A percentile compares a stretch with the other conserved stretches of the same genome.
phyloP scores from a whole-genome alignment of 2,329 filamentous ascomycete species.

The Ampelomyces quisqualis region DNA sequence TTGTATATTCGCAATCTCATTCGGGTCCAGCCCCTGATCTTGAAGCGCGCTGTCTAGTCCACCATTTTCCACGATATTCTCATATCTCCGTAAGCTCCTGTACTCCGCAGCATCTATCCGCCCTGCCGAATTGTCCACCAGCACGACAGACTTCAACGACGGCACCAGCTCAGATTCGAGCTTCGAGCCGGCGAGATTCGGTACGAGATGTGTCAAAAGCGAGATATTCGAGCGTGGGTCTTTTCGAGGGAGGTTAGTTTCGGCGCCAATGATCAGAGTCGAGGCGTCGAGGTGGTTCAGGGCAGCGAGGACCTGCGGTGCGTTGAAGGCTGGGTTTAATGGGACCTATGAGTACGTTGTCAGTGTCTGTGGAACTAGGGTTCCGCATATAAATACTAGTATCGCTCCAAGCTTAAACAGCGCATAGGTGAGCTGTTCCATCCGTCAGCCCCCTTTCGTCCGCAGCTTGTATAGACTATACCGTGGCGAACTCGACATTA shows the following conservation, averaged over 20 bases:
- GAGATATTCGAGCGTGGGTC: constrained; percentile 60
- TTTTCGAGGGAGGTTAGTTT: constrained; percentile 76
- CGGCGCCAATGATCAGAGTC: constrained; percentile 79
- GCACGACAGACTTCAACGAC: constrained; percentile 67
- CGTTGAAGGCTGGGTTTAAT: constrained; percentile 86
- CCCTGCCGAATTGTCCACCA: constrained; percentile 74
- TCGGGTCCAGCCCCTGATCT: constrained; percentile 53
- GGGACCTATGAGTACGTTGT: constrained; percentile 60
- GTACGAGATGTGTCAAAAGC: constrained; percentile 57
- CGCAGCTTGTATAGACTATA: constrained; percentile 43
- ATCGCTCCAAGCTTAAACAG: constrained; percentile 93
- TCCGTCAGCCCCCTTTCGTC: constrained; percentile 13
- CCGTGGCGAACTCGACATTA: constrained; percentile 75
- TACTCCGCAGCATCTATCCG: constrained; percentile 49
- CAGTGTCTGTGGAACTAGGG: not conserved
- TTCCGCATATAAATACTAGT: constrained; percentile 54
- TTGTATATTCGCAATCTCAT: constrained; percentile 89
- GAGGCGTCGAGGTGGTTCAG: constrained; percentile 71
- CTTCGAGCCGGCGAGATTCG: constrained; percentile 47
- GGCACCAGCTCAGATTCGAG: constrained; percentile 63
- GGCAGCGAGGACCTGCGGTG: constrained; percentile 73
- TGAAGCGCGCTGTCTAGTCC: constrained; percentile 47
- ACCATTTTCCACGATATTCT: constrained; percentile 49
- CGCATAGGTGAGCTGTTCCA: constrained; percentile 67
- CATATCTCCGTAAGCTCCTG: constrained; percentile 46